Evolutionary conservation across 139 green algal genomes (phyloP), one percentile per base, ranked within the genome.

Genomic region (Ostreobium quekettii): DNA sequence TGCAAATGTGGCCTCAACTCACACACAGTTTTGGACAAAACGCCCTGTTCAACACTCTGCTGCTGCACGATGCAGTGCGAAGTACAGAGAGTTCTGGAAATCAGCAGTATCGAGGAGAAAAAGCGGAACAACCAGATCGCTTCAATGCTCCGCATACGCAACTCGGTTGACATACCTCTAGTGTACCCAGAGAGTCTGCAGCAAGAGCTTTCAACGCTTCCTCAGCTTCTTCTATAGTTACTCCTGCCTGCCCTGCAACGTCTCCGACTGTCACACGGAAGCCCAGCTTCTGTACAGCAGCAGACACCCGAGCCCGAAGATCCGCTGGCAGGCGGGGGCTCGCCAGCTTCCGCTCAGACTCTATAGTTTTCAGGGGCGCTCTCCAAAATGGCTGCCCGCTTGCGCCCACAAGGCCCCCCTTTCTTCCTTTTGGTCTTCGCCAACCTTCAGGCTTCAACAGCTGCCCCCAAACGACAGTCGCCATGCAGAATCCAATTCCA

Each of bases 141-240:
- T 53, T 11, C 19, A 53, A 53, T 19, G 15, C 19, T 53, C 19
- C 42, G 15, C 42, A 53, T 19, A 53, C 42, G 15, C 42, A 53
- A 53, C 19, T 53, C 22, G 19, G 19, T 53, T 59, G 39, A 19
- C 61, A 31, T 36, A 89, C 86, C 82, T 97, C 74, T 1, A 97
- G 74, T 2, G 81, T 73, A 0, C 79, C 91, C 26, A 70, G 30
- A 0, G 78, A 82, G 70, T 97, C 91, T 42, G 83, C 86, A 1
- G 89, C 89, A 42, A 97, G 79, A 0, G 91, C 90, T 36, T 87
- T 83, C 4, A 97, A 72, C n/a, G 85, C 85, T 3, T 75, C 71
- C 38, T 95, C 85, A 11, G 89, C 83, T 33, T 91, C 74, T 0
- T n/a, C 48, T 4, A 92, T 37, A 30, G 73, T 84, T 0, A 91